Evolutionary conservation across 441 rosid species (phyloP).

Genomic region (Adansonia gregorii): DNA sequence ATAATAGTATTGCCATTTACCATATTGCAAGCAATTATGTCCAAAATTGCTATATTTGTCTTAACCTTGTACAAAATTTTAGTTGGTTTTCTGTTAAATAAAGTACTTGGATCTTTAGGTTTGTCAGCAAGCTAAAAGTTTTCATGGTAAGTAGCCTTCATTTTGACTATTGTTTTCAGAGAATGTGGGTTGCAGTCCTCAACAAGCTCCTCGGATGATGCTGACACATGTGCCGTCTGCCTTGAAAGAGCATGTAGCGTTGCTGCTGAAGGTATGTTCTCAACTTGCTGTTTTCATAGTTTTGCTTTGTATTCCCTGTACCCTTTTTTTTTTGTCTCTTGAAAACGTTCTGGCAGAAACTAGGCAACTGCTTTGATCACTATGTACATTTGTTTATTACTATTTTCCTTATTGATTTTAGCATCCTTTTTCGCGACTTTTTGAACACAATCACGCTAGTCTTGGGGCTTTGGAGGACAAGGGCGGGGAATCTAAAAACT

Average conservation of each 20-base stretch:
- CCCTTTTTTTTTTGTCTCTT: conserved; percentile 7
- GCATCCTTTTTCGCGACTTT: conserved; percentile 7
- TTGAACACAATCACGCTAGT: not conserved
- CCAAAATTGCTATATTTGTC: not conserved
- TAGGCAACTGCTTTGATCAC: not conserved
- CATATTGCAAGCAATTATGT: not conserved
- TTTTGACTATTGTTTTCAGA: conserved; percentile 48
- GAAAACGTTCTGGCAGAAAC: conserved; percentile 8
- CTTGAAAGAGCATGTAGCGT: conserved; percentile 87
- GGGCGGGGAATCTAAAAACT: not conserved
- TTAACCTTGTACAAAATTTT: not conserved
- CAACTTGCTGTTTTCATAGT: conserved; percentile 21
- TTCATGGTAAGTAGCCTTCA: not conserved
- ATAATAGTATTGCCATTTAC: not conserved
- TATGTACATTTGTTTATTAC: not conserved
- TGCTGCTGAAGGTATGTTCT: conserved; percentile 85
- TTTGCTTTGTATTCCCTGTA: conserved; percentile 1
- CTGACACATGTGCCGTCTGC: conserved; percentile 92
- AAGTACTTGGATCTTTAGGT: not conserved
- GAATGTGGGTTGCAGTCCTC: conserved; percentile 78
- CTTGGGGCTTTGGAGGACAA: not conserved
- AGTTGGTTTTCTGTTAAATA: not conserved
- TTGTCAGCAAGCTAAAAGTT: not conserved
- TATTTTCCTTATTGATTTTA: conserved; percentile 13
- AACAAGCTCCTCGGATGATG: conserved; percentile 62